A percentile compares a stretch with the other conserved stretches of the same genome.
These are phyloP conservation scores for Pichia sp. DNA, from an alignment of 1,139 yeast genomes.

Conservation along the genomic window DNA sequence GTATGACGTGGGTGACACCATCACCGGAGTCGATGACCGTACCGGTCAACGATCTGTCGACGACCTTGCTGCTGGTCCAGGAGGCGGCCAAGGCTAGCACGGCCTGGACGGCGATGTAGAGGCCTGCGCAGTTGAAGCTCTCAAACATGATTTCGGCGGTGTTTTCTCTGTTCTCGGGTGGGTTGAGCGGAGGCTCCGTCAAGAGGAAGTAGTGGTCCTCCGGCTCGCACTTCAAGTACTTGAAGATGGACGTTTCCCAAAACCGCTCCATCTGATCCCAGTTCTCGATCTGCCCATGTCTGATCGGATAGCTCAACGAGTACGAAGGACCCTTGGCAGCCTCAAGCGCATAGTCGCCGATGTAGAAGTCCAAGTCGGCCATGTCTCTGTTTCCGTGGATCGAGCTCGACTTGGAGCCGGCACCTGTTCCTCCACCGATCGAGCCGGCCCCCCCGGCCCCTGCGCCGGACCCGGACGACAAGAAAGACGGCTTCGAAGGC, in stretches of 20 bases:
- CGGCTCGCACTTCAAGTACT: slow-evolving; percentile 94
- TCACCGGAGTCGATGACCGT: slow-evolving; percentile 96
- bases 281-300: slow-evolving; percentile 96
- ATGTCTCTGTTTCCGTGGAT: slow-evolving; percentile 53
- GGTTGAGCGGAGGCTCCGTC: slow-evolving; percentile 97
- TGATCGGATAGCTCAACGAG: slow-evolving; percentile 84
- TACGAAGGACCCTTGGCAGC: slow-evolving; percentile 91
- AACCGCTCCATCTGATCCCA: slow-evolving; percentile 99
- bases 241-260: slow-evolving; percentile 97
- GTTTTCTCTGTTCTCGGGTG: slow-evolving; percentile 97
- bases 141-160: slow-evolving; percentile 99
- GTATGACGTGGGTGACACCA: slow-evolving; percentile 97
- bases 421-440: neutral
- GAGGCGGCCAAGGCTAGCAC: slow-evolving; percentile 97
- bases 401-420: slow-evolving; percentile 39
- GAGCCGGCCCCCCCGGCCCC: neutral
- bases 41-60: slow-evolving; percentile 93
- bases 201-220: slow-evolving; percentile 94
- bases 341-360: slow-evolving; percentile 90
- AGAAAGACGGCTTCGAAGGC: slow-evolving; percentile 31
- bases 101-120: slow-evolving; percentile 98
- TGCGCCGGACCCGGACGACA: slow-evolving; percentile 20
- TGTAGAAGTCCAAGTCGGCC: slow-evolving; percentile 90
- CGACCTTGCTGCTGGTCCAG: slow-evolving; percentile 95
- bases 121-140: slow-evolving; percentile 96